Percentiles rank a stretch among this genome's conserved stretches.
Evolutionary conservation across 2,329 filamentous ascomycete species (phyloP).

Genomic region (Colletotrichum coccodes): DNA sequence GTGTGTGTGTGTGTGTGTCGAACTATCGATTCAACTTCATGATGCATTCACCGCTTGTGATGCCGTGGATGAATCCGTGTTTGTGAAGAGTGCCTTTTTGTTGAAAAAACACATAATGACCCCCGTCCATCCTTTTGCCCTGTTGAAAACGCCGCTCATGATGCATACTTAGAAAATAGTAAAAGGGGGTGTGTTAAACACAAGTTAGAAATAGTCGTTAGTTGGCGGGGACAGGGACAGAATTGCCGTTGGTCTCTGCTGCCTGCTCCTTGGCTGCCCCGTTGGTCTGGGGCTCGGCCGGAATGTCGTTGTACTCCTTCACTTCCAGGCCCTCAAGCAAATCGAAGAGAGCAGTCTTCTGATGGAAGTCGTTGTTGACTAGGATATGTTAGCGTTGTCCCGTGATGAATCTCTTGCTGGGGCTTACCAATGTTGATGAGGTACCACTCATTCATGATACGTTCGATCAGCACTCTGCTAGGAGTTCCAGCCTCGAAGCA

Average conservation of each 20-base stretch:
- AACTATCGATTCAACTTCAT: background rate
- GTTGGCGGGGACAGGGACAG: slow-evolving; percentile 31
- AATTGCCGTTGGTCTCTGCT: slow-evolving; percentile 33
- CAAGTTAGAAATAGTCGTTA: slow-evolving; percentile 35
- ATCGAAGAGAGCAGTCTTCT: slow-evolving; percentile 82
- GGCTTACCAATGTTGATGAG: slow-evolving; percentile 90
- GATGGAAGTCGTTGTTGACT: slow-evolving; percentile 99
- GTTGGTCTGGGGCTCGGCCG: slow-evolving; percentile 38
- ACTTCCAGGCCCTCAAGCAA: slow-evolving; percentile 83
- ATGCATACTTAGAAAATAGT: slow-evolving; percentile 36
- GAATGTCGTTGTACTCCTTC: slow-evolving; percentile 65
- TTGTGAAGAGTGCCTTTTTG: slow-evolving; percentile 37
- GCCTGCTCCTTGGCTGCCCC: slow-evolving; percentile 25
- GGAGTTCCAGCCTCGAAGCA: slow-evolving; percentile 83
- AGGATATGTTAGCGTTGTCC: slow-evolving; percentile 13
- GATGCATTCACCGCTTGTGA: slow-evolving; percentile 6
- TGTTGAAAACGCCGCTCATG: slow-evolving; percentile 34
- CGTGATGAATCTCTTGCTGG: background rate
- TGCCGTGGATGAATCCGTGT: slow-evolving; percentile 20
- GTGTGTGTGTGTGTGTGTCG: slow-evolving; percentile 37
- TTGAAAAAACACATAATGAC: slow-evolving; percentile 39
- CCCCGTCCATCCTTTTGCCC: slow-evolving; percentile 33
- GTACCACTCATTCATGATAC: slow-evolving; percentile 90
- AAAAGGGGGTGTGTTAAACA: slow-evolving; percentile 34
- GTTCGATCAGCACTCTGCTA: slow-evolving; percentile 82